These are phyloP conservation scores for Colletotrichum sp. DNA, from an alignment of 2,329 filamentous ascomycete genomes.

Conservation along the genomic window DNA sequence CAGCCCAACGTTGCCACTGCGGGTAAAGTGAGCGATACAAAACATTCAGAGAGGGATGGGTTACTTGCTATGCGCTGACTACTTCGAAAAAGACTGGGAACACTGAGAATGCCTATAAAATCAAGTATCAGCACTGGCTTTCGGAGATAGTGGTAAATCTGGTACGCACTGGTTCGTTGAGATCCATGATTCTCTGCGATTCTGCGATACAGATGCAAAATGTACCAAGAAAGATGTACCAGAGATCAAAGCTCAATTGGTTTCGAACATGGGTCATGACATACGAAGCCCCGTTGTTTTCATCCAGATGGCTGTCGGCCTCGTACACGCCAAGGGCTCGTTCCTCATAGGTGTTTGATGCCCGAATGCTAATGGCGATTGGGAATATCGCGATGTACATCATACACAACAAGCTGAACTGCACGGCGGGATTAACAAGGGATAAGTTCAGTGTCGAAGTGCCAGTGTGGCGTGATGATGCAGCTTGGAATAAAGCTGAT, in stretches of 20 bases:
- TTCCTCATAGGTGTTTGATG: constrained; percentile 67
- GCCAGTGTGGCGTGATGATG: constrained; percentile 50
- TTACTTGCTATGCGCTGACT: constrained; percentile 35
- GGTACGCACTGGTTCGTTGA: not conserved
- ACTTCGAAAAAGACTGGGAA: constrained; percentile 40
- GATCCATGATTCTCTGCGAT: not conserved
- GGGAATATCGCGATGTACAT: constrained; percentile 71
- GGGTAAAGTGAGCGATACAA: not conserved
- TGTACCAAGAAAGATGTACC: constrained; percentile 44
- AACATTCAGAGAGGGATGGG: too few species aligned
- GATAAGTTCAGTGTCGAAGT: constrained; percentile 56
- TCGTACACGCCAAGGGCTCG: constrained; percentile 63
- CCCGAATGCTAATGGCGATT: constrained; percentile 65
- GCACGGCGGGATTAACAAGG: constrained; percentile 56
- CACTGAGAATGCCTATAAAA: constrained; percentile 30
- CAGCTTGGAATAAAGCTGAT: constrained; percentile 64
- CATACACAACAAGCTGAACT: constrained; percentile 66
- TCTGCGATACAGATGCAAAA: constrained; percentile 37
- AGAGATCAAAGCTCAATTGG: constrained; percentile 45
- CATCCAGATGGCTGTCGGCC: constrained; percentile 31
- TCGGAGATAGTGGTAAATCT: accelerated
- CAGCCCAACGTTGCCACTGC: constrained; percentile 39
- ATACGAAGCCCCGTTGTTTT: constrained; percentile 32
- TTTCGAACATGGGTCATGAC: constrained; percentile 39
- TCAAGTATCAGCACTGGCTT: not conserved